Percentiles rank a stretch among this genome's conserved stretches.
These are phyloP conservation scores for Pelargonium nanum DNA, from an alignment of 345 rosid species.

Conservation along the genomic window DNA sequence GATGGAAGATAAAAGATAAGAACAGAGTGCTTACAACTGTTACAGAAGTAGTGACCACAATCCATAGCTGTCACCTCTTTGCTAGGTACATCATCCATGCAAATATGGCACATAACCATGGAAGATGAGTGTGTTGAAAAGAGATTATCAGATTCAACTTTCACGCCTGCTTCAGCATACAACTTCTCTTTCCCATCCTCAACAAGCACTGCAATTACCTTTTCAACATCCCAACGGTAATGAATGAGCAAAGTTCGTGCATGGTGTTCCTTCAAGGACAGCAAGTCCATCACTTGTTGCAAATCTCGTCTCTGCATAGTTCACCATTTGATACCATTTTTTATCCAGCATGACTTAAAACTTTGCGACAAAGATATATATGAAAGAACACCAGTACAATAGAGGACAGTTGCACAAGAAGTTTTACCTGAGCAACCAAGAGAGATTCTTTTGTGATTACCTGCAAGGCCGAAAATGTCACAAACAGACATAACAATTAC, in stretches of 20 bases:
- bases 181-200: constrained; percentile 54
- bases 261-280: constrained; percentile 73
- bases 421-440: constrained; percentile 62
- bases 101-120: constrained; percentile 47
- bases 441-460: constrained; percentile 70
- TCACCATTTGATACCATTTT: too few relatives aligned
- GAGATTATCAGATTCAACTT: constrained; percentile 31
- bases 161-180: constrained; percentile 64
- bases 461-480: constrained; percentile 23
- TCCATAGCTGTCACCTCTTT: constrained; percentile 60
- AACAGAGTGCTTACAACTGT: constrained; percentile 42
- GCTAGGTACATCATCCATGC: constrained; percentile 61
- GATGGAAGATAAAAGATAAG: neutral
- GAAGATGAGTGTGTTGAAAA: constrained; percentile 14
- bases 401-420: neutral
- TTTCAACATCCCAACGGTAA: constrained; percentile 79
- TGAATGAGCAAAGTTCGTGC: constrained; percentile 75
- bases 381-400: neutral
- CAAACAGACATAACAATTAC: neutral
- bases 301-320: constrained; percentile 43
- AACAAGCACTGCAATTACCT: constrained; percentile 45
- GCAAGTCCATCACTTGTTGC: constrained; percentile 63
- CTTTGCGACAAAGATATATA: neutral
- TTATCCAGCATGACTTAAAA: too few relatives aligned
- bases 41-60: constrained; percentile 78